Conservation (phyloP, 2,329 filamentous ascomycete genomes). For the Colletotrichum camelliae region DNA sequence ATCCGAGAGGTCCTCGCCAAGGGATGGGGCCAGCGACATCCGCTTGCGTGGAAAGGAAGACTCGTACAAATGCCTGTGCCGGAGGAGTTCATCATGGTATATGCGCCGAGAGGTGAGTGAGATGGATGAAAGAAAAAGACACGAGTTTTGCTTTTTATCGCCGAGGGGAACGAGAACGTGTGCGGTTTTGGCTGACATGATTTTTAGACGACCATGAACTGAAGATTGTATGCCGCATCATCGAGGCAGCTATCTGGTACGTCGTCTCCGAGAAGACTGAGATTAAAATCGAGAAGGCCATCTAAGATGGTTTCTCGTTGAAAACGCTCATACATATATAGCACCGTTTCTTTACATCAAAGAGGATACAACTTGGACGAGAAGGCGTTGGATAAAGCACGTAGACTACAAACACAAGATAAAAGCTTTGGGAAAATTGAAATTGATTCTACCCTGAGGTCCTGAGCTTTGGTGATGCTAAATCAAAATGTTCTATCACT, state of each 20-base stretch:
- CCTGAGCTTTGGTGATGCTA: not conserved
- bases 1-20: slow-evolving; percentile 73
- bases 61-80: slow-evolving; percentile 71
- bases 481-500: not conserved
- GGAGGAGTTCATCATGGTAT: slow-evolving; percentile 79
- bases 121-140: not conserved
- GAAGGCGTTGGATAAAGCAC: not conserved
- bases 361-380: not conserved
- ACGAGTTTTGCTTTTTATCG: not conserved
- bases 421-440: not conserved
- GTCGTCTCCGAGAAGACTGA: slow-evolving; percentile 52
- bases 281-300: slow-evolving; percentile 28
- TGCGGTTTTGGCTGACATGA: not conserved
- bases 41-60: slow-evolving; percentile 70
- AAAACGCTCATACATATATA: slow-evolving; percentile 5
- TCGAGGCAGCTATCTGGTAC: slow-evolving; percentile 78
- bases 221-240: slow-evolving; percentile 69
- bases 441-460: not conserved
- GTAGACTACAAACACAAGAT: not conserved
- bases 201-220: slow-evolving; percentile 66
- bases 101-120: slow-evolving; percentile 68
- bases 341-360: not conserved
- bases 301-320: not conserved
- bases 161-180: not conserved
- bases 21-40: slow-evolving; percentile 80